Evolutionary conservation across 2,329 filamentous ascomycete species (phyloP).

Genomic region (Westerdykella aurantiaca): DNA sequence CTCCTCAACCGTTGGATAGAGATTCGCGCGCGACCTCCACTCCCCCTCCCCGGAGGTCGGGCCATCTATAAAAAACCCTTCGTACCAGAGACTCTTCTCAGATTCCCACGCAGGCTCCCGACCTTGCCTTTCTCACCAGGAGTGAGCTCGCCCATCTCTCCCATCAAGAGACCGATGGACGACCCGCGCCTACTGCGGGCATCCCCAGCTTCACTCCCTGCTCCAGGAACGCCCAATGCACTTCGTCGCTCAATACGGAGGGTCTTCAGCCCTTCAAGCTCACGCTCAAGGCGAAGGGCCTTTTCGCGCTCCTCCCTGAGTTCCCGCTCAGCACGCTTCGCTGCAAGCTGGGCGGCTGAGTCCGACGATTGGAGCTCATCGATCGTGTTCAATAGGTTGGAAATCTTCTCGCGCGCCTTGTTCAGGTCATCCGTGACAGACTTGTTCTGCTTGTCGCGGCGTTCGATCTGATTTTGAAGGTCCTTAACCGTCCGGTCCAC

Average conservation of each 20-base stretch:
- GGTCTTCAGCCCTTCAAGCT: constrained; percentile 75
- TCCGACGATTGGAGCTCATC: constrained; percentile 90
- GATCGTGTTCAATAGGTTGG: constrained; percentile 82
- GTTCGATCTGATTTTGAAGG: constrained; percentile 83
- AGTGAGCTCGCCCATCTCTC: constrained; percentile 31
- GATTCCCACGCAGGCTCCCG: constrained; percentile 25
- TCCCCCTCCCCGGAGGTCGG: constrained; percentile 27
- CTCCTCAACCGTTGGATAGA: constrained; percentile 26
- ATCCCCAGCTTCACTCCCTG: constrained; percentile 41
- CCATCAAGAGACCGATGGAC: constrained; percentile 37
- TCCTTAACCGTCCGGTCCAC: constrained; percentile 93
- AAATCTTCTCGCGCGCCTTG: constrained; percentile 83
- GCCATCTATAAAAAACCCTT: constrained; percentile 48
- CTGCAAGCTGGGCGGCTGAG: constrained; percentile 70
- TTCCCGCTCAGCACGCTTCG: constrained; percentile 82
- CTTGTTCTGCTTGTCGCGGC: constrained; percentile 79
- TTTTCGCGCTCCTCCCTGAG: constrained; percentile 85
- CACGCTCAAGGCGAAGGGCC: constrained; percentile 72
- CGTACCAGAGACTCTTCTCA: constrained; percentile 41
- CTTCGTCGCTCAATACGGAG: constrained; percentile 57
- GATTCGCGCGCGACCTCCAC: constrained; percentile 23
- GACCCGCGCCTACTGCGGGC: constrained; percentile 41
- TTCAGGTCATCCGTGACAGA: constrained; percentile 77
- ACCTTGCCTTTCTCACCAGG: constrained; percentile 29
- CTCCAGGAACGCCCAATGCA: constrained; percentile 29